A percentile compares a stretch with the other conserved stretches of the same genome.
phyloP scores from a whole-genome alignment of 495 filamentous ascomycete genomes.

The Letharia lupina region DNA sequence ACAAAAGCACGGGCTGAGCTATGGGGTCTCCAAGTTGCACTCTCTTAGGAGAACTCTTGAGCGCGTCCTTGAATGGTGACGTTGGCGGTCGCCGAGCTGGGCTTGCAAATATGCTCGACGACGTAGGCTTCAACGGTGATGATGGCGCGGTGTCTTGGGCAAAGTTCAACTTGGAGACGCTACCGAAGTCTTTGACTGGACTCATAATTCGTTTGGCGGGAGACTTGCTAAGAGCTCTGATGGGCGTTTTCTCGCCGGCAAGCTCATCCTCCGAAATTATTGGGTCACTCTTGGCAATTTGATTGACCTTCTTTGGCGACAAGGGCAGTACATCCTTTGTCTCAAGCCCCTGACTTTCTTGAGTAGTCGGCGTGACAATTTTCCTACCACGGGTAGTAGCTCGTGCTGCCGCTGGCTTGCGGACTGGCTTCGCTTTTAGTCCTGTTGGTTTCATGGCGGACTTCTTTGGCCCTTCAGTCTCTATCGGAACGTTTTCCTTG shows the following conservation, averaged over 20 bases:
- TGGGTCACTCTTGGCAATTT: slow-evolving; percentile 41
- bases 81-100: slow-evolving; percentile 43
- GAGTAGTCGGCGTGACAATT: background rate
- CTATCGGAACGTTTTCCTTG: slow-evolving; percentile 32
- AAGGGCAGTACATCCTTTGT: slow-evolving; percentile 29
- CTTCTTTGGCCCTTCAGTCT: slow-evolving; percentile 27
- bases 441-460: slow-evolving; percentile 30
- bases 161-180: slow-evolving; percentile 33
- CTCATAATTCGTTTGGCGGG: slow-evolving; percentile 34
- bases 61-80: slow-evolving; percentile 43
- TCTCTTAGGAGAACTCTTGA: slow-evolving; percentile 32
- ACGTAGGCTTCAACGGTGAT: slow-evolving; percentile 19
- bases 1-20: slow-evolving; percentile 17
- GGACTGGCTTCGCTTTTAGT: slow-evolving; percentile 42
- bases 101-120: slow-evolving; percentile 35
- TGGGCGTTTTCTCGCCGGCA: slow-evolving; percentile 34
- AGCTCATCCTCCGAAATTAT: slow-evolving; percentile 47
- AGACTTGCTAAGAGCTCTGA: slow-evolving; percentile 33
- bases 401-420: slow-evolving; percentile 32
- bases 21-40: slow-evolving; percentile 15
- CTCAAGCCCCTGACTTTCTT: background rate
- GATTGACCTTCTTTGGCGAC: slow-evolving; percentile 50
- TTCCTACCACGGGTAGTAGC: slow-evolving; percentile 19
- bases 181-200: slow-evolving; percentile 26
- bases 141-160: slow-evolving; percentile 26